phyloP scores from a whole-genome alignment of 2,329 filamentous ascomycete genomes.

The Botrytis aclada region DNA sequence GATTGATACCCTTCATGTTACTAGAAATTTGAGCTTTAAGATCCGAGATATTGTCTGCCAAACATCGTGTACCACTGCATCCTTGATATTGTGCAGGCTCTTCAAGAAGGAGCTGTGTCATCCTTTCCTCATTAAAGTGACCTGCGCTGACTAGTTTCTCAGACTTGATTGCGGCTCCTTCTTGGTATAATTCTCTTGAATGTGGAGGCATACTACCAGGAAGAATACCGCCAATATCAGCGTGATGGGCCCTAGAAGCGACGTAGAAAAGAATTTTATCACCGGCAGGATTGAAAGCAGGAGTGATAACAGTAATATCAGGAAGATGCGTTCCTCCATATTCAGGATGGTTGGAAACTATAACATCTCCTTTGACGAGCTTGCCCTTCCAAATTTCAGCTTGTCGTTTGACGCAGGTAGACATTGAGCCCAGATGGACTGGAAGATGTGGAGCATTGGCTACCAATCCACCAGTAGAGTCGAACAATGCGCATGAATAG shows the following conservation, averaged over 20 bases:
- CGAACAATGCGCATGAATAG: conserved; percentile 80
- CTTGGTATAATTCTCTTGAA: conserved; percentile 62
- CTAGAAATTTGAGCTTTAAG: conserved; percentile 84
- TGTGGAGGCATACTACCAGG: conserved; percentile 81
- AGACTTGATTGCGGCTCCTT: conserved; percentile 62
- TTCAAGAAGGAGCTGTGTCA: conserved; percentile 66
- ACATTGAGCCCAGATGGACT: conserved; percentile 80
- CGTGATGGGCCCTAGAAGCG: conserved; percentile 62
- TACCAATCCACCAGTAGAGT: conserved; percentile 70
- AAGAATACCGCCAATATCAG: conserved; percentile 79
- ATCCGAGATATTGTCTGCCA: conserved; percentile 82
- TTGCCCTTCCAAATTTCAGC: conserved; percentile 77
- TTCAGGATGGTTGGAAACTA: conserved; percentile 81
- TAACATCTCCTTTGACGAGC: conserved; percentile 73
- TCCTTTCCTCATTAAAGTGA: conserved; percentile 73
- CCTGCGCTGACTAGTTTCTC: conserved; percentile 74
- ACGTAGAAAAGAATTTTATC: conserved; percentile 42
- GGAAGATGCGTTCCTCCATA: conserved; percentile 81
- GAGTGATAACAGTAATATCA: conserved; percentile 79
- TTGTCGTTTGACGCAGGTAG: conserved; percentile 77
- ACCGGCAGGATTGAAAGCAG: conserved; percentile 65
- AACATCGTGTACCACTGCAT: conserved; percentile 73
- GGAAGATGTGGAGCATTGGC: conserved; percentile 79
- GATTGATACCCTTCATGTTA: conserved; percentile 79
- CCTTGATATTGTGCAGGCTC: conserved; percentile 73